Evolutionary conservation across 306 rosid species (phyloP), one percentile per base, ranked within the genome.

Genomic region (Macrotyloma uniflorum): DNA sequence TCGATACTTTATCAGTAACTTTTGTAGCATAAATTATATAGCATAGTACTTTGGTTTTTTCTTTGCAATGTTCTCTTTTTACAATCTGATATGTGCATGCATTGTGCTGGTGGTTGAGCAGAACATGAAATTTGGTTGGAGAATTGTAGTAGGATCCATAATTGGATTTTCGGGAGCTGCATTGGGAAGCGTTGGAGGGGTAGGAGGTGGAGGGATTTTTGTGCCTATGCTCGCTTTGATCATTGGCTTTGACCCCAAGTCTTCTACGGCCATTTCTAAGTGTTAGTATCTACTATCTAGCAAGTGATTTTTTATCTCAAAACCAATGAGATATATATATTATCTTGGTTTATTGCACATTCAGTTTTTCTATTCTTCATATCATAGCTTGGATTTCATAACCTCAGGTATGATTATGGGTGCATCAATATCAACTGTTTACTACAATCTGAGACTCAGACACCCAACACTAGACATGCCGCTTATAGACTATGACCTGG

Each of bases 131-230:
- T 90, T 92, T 82, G 89, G 89, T 40, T 92, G 96, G 97, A 90
- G 85, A 83, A 85, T 90, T 15, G n/a, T 86, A 22, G 86, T 87
- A 5, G 97, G 97, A 67, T 74, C 97, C 59, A 82, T 88, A 22
- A 86, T 92, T 46, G 96, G 97, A 85, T 92, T 92, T 90, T 85
- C 87, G 8, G 97, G 97, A 32, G 96, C 97, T 38, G 97, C 97
- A 20, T 83, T 92, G 82, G 97, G 97, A 0, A 92, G 97, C 55
- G 95, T 92, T 6, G 97, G 97, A 57, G 97, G 97, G 18, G 97
- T 92, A 72, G 97, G 97, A 40, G 97, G 97, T 20, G 97, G 96
- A 51, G 97, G 97, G 77, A 92, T 92, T 81, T 92, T 92, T 24
- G 89, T 92, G 5, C 97, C 96, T 53, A 90, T 92, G 97, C 96